Base-by-base conservation (phyloP, 2,329 filamentous ascomycete species). In the Botrytis squamosa region DNA sequence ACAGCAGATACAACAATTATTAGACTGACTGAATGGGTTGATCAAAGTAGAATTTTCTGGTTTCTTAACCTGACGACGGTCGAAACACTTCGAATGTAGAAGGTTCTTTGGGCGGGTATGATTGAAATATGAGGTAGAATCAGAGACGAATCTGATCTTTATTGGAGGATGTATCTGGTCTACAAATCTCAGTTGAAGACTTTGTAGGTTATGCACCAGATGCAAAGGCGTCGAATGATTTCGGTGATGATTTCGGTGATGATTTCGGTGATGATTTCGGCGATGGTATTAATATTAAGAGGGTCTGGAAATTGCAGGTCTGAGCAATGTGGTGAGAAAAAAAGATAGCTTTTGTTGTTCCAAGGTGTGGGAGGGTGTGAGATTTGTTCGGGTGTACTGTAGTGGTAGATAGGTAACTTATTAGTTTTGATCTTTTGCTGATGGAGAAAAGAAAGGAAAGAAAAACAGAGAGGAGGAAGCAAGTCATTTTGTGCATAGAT, bases 261-360 rank as follows among this genome's bases (percentile, higher is more conserved):
- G 36, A 36, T 36, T 36, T 36, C 36, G 36, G 36, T 36, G 36
- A 38, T 38, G 36, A 38, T 38, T 38, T 38, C 36, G 36, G 36
- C 36, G 36, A 38, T 38, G 36, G 36, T 38, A 38, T 38, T 38
- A 38, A 38, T 38, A 38, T 38, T 38, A 38, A 38, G 33, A 25
- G 20, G 14, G 6, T 38, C 22, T 4, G 4, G 1, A 12, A 1
- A 60, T 22, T 14, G 59, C 36, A 38, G 4, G 18, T 18, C 18
- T 5, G 10, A 36, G 9, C 57, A 2, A 12, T 5, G 25, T 60
- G 33, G 9, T 60, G 1, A 60, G 7, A 3, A 60, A 7, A 25
- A 6, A 5, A 16, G 12, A n/a, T 55, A 55, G 12, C 3, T n/a
- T n/a, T 5, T 1, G 12, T n/a, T 4, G 3, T 16, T 25, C 1